phyloP scores from a whole-genome alignment of 2,329 filamentous ascomycete genomes.

The Alternaria postmessia region DNA sequence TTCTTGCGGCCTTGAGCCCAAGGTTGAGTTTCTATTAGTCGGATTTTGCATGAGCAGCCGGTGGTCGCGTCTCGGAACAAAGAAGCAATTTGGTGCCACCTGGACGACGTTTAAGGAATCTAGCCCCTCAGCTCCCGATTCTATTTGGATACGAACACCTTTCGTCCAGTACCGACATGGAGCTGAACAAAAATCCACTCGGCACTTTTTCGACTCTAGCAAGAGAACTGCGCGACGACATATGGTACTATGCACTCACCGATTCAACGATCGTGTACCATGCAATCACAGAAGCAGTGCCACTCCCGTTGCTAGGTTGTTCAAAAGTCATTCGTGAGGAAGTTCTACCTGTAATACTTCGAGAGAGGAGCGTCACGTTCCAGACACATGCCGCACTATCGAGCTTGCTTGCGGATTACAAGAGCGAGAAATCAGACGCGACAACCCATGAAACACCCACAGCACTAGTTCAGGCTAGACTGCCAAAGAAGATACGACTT shows the following conservation, averaged over 20 bases:
- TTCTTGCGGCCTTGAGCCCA: background rate
- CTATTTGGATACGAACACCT: background rate
- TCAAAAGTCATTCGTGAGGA: slow-evolving; percentile 6
- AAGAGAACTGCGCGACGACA: slow-evolving; percentile 1
- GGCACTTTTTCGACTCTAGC: slow-evolving; percentile 1
- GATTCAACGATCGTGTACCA: slow-evolving; percentile 5
- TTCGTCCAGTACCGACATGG: background rate
- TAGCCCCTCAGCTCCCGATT: background rate
- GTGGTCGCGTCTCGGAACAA: background rate
- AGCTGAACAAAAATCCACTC: background rate
- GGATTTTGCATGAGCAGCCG: background rate
- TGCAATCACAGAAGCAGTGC: background rate
- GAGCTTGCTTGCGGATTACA: background rate
- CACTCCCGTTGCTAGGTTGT: slow-evolving; percentile 3
- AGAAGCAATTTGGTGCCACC: background rate
- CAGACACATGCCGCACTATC: slow-evolving; percentile 3
- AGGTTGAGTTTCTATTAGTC: background rate
- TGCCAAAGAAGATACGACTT: slow-evolving; percentile 1
- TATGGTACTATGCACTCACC: slow-evolving; percentile 1
- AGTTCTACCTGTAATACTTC: background rate
- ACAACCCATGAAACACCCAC: background rate
- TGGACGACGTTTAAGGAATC: background rate
- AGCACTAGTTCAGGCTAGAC: background rate
- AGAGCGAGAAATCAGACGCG: background rate
- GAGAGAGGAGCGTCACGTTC: slow-evolving; percentile 4